A percentile compares a stretch with the other conserved stretches of the same genome.
Conservation (phyloP, 1,284 basidiomycete species). For the Puccinia horiana region DNA sequence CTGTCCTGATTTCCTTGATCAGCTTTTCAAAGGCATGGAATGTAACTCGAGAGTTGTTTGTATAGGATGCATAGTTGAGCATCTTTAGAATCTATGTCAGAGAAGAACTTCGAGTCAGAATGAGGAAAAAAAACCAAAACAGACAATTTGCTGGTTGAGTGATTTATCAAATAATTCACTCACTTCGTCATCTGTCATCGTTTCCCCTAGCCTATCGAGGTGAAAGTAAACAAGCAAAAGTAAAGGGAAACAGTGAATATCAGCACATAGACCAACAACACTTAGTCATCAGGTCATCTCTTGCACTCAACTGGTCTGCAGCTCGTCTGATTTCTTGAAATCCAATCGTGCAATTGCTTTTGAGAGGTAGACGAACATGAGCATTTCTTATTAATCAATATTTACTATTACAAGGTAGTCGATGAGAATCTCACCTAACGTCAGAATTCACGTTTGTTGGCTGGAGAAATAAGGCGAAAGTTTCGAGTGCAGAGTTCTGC, state of each 20-base stretch:
- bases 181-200: constrained; percentile 38
- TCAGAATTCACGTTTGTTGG: background rate
- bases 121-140: background rate
- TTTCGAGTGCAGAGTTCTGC: constrained; percentile 16
- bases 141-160: background rate
- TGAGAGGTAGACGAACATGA: background rate
- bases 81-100: constrained; percentile 31
- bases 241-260: background rate
- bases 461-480: constrained; percentile 6
- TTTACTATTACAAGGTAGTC: background rate
- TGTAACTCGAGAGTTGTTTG: constrained; percentile 29
- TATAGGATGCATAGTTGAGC: constrained; percentile 40
- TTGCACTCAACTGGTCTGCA: constrained; percentile 37
- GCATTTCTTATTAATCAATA: background rate
- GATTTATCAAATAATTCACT: background rate
- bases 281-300: background rate
- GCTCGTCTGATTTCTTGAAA: constrained; percentile 35
- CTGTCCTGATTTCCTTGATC: constrained; percentile 26
- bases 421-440: constrained; percentile 9
- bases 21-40: constrained; percentile 30
- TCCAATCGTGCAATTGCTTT: constrained; percentile 7
- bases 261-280: too few relatives aligned
- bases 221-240: background rate
- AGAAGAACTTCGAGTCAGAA: background rate
- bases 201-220: constrained; percentile 27